A percentile compares a stretch with the other conserved stretches of the same genome.
phyloP scores from a whole-genome alignment of 2,329 filamentous ascomycete species.

The Botryosphaeria dothidea region DNA sequence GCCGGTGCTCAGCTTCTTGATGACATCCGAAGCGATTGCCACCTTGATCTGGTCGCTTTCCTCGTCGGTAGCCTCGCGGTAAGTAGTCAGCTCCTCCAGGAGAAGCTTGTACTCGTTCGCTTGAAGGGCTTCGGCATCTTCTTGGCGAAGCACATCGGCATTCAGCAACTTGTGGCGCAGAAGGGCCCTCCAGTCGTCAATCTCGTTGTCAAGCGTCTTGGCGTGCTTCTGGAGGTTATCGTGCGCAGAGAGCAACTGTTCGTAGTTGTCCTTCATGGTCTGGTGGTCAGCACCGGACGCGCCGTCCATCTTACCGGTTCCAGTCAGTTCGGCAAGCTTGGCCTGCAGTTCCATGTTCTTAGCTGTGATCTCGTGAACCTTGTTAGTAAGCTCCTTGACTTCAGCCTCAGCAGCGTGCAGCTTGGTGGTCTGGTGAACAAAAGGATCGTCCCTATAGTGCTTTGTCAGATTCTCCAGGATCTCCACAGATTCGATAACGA shows the following conservation, averaged over 20 bases:
- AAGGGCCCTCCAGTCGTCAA: constrained; percentile 37
- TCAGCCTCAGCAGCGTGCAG: constrained; percentile 37
- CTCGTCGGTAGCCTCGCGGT: constrained; percentile 33
- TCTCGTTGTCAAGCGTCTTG: constrained; percentile 35
- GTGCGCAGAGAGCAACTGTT: constrained; percentile 36
- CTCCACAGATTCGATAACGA: constrained; percentile 22
- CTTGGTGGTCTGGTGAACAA: constrained; percentile 41
- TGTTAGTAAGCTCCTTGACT: constrained; percentile 19
- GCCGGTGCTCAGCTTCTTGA: constrained; percentile 34
- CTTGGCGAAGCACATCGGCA: constrained; percentile 33
- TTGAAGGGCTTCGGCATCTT: constrained; percentile 34
- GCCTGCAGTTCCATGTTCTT: constrained; percentile 21
- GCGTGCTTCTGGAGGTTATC: constrained; percentile 36
- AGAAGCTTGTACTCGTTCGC: constrained; percentile 35
- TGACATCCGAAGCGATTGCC: constrained; percentile 34
- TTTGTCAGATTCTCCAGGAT: constrained; percentile 8
- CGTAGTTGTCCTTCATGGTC: constrained; percentile 35
- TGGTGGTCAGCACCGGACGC: constrained; percentile 30
- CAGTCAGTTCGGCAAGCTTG: constrained; percentile 10
- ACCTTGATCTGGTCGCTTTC: constrained; percentile 33
- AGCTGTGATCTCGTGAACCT: constrained; percentile 17
- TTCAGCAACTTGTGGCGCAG: constrained; percentile 35
- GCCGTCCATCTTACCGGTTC: constrained; percentile 24
- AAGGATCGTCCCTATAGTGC: constrained; percentile 26
- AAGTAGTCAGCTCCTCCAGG: constrained; percentile 34